Conservation (phyloP, 768 basidiomycete genomes). For the Xanthoconium stramineum region DNA sequence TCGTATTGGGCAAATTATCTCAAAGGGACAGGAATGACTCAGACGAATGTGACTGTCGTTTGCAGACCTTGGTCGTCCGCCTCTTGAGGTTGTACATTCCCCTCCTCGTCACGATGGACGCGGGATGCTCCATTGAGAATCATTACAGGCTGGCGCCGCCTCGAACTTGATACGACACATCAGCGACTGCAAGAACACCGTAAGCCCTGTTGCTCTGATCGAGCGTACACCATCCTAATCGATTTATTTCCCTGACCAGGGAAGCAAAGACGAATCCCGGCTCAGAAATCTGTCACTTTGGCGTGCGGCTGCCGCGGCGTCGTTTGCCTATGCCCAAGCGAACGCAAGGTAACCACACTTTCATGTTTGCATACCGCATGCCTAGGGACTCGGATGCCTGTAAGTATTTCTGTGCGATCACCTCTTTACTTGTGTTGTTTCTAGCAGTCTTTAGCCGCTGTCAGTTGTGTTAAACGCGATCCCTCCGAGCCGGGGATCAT, state of each 20-base stretch:
- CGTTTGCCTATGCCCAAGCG: conserved; percentile 2
- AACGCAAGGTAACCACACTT: conserved; percentile 22
- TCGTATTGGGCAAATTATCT: too few relatives aligned
- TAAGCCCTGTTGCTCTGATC: conserved; percentile 1
- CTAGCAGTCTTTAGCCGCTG: too few relatives aligned
- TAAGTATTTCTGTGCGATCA: background rate
- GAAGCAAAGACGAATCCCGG: conserved; percentile 22
- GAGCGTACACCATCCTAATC: background rate
- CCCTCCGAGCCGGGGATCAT: too few relatives aligned
- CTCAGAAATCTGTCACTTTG: conserved; percentile 12
- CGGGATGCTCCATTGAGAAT: too few relatives aligned
- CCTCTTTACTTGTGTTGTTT: too few relatives aligned
- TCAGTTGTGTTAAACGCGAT: too few relatives aligned
- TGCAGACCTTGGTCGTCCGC: too few relatives aligned
- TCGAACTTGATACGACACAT: conserved; percentile 56
- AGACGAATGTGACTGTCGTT: too few relatives aligned
- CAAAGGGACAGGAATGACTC: too few relatives aligned
- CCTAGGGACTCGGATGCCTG: too few relatives aligned
- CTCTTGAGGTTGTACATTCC: too few relatives aligned
- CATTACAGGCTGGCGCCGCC: conserved; percentile 34
- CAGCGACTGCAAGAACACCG: conserved; percentile 45
- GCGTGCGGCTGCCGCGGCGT: conserved; percentile 22
- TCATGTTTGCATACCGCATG: background rate
- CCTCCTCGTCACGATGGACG: too few relatives aligned
- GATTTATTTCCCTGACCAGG: conserved; percentile 2